Evolutionary conservation across 1,284 basidiomycete genomes (phyloP).

Genomic region (Malassezia sympodialis): DNA sequence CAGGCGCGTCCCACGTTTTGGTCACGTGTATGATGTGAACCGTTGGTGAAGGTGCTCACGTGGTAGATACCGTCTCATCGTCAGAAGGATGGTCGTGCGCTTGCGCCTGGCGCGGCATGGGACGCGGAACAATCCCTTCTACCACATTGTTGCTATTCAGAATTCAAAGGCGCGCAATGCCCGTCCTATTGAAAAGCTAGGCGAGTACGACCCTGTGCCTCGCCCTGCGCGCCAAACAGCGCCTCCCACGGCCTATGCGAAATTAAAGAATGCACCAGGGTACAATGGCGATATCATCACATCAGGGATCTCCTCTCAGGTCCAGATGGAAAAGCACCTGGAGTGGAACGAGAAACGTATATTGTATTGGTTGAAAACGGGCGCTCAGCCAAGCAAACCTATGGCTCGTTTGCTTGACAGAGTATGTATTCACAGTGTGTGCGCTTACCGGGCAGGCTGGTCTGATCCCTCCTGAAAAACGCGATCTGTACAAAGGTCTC

Average conservation of each 20-base stretch:
- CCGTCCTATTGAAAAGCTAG: conserved; percentile 79
- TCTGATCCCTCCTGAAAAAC: conserved; percentile 14
- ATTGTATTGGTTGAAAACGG: conserved; percentile 74
- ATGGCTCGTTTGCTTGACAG: conserved; percentile 68
- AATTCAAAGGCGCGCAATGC: conserved; percentile 66
- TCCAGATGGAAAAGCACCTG: conserved; percentile 58
- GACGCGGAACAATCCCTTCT: conserved; percentile 64
- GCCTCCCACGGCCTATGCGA: neutral
- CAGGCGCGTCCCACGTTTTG: neutral
- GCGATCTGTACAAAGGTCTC: conserved; percentile 2
- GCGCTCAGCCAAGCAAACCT: conserved; percentile 69
- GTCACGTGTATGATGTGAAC: neutral
- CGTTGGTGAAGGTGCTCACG: conserved; percentile 28
- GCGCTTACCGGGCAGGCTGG: conserved; percentile 8
- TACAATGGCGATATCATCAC: conserved; percentile 30
- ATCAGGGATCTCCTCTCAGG: conserved; percentile 18
- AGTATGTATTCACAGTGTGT: conserved; percentile 54
- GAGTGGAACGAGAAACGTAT: conserved; percentile 85
- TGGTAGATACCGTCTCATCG: neutral
- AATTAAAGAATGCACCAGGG: conserved; percentile 14
- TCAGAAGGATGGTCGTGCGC: conserved; percentile 63
- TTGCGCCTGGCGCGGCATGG: conserved; percentile 79
- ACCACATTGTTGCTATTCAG: conserved; percentile 79
- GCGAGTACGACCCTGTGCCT: conserved; percentile 67
- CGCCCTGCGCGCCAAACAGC: conserved; percentile 14